Evolutionary conservation across 352 stramenopile genomes (phyloP), one percentile per base, ranked within the genome.

Genomic region (Thalassiosira sp.): DNA sequence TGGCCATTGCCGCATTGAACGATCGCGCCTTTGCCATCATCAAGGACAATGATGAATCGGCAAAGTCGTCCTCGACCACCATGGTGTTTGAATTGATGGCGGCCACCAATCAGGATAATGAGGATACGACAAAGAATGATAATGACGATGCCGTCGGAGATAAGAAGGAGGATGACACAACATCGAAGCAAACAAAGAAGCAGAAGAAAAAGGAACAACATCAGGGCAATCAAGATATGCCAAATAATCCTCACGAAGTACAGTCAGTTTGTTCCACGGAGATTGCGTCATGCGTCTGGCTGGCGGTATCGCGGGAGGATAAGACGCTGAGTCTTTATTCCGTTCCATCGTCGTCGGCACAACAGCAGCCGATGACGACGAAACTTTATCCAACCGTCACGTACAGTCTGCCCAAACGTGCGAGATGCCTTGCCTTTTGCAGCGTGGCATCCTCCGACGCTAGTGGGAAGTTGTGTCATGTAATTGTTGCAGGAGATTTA

Each of bases 401-500:
- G 24, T 84, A 91, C 66, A 64, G 51, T 20, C 52, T 79, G 40
- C 43, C 79, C 5, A 91, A 89, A 64, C 79, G 85, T 58, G 33
- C 74, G 0, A 79, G 54, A 49, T 82, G 66, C 22, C 54, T 88
- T 24, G 57, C 54, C 10, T 91, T 88, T 68, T 53, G 66, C n/a
- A 53, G 11, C 18, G 24, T 76, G 28, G 40, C 33, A 22, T 53
- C 28, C 25, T 59, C 45, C 0, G 24, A 15, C 28, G 16, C 18
- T 5, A 13, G 46, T 45, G 25, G 15, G 28, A 2, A 56, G 3
- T 37, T 31, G 22, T 54, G 58, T 16, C n/a, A 76, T 13, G 43
- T 87, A 8, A 65, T 90, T 2, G 57, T 92, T 40, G 71, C 56
- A 2, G 84, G 76, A 48, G 87, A 92, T 79, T 67, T 91, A 42